Conservation (phyloP, 257 asterid species). For the Eustoma russellianum region DNA sequence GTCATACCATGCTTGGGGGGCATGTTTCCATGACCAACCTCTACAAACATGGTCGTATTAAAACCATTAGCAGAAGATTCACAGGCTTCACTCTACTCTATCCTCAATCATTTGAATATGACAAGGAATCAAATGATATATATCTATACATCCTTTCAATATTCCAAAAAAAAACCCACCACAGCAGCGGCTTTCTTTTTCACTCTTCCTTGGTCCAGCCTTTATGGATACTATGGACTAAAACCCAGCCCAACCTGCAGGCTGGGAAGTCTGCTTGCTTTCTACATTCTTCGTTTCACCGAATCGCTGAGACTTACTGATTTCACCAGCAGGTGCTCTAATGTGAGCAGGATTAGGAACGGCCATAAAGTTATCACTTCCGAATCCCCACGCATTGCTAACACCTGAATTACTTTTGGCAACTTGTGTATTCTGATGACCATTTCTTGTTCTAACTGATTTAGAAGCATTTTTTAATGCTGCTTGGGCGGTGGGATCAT, state of each 20-base stretch:
- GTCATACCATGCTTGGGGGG: no score
- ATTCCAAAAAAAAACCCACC: no score
- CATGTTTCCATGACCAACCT: no score
- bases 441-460: conserved; percentile 68
- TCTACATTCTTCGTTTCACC: conserved; percentile 39
- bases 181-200: no score
- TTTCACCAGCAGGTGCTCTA: conserved; percentile 23
- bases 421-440: conserved; percentile 37
- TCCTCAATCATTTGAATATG: no score
- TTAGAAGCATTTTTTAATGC: conserved; percentile 29
- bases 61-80: no score
- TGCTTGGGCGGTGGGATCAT: conserved; percentile 37
- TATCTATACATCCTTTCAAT: no score
- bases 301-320: conserved; percentile 42
- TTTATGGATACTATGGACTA: conserved; percentile 9
- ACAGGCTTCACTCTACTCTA: no score
- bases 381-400: conserved; percentile 62
- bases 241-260: conserved; percentile 99
- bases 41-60: no score
- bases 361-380: conserved; percentile 63
- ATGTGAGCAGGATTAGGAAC: conserved; percentile 42
- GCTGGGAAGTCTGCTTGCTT: conserved; percentile 54
- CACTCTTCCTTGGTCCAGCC: no score
- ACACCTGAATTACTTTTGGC: conserved; percentile 29
- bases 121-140: no score